These are phyloP conservation scores for Exophiala calicioides DNA, from an alignment of 2,329 filamentous ascomycete genomes.

Conservation along the genomic window DNA sequence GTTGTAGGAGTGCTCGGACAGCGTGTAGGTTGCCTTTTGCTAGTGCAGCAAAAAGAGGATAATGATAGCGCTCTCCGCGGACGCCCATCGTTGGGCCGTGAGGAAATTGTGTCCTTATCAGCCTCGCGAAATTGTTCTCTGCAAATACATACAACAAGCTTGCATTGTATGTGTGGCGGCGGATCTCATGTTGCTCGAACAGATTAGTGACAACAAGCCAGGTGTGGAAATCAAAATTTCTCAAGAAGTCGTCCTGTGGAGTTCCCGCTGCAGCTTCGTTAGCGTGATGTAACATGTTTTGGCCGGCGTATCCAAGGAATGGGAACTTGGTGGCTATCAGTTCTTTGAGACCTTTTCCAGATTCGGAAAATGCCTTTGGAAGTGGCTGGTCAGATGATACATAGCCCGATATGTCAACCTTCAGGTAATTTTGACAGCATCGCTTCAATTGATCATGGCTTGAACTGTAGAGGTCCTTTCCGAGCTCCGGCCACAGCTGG, in stretches of 20 bases:
- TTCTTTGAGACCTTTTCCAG: slow-evolving; percentile 27
- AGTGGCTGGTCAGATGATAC: slow-evolving; percentile 6
- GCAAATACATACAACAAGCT: slow-evolving; percentile 28
- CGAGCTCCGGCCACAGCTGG: slow-evolving; percentile 38
- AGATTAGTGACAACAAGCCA: slow-evolving; percentile 40
- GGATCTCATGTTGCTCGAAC: slow-evolving; percentile 36
- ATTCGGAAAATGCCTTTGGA: slow-evolving; percentile 22
- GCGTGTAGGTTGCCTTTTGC: slow-evolving; percentile 4
- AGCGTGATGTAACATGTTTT: slow-evolving; percentile 35
- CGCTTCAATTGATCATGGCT: slow-evolving; percentile 49
- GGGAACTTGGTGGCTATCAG: slow-evolving; percentile 36
- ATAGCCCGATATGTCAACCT: slow-evolving; percentile 24
- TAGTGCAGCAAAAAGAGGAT: slow-evolving; percentile 22
- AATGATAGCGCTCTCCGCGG: slow-evolving; percentile 30
- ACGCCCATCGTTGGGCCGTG: slow-evolving; percentile 36
- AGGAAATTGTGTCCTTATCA: slow-evolving; percentile 39
- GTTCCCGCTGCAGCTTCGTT: slow-evolving; percentile 27
- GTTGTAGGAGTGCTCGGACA: slow-evolving; percentile 1
- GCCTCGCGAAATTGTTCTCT: slow-evolving; percentile 18
- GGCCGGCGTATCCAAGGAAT: slow-evolving; percentile 44
- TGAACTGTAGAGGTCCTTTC: slow-evolving; percentile 35
- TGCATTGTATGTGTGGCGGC: slow-evolving; percentile 31
- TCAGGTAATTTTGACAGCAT: slow-evolving; percentile 48
- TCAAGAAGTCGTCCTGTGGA: slow-evolving; percentile 31
- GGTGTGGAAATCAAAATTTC: slow-evolving; percentile 30